Percentiles rank a stretch among this genome's conserved stretches.
Evolutionary conservation across 202 grass and related monocot species (phyloP).

Genomic region (Alloteropsis angusta): DNA sequence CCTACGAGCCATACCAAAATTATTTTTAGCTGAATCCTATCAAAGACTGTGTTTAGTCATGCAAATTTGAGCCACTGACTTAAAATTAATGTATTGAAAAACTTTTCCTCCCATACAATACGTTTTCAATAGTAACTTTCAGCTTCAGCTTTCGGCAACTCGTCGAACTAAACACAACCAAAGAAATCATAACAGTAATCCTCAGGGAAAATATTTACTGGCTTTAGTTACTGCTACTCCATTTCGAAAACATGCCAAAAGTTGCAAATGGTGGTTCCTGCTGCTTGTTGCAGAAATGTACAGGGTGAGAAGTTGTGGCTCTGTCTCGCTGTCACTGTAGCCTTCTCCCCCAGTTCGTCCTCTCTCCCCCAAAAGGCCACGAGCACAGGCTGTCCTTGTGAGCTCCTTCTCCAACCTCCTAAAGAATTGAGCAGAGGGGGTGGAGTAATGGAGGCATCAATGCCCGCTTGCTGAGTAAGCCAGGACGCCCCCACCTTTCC

Average conservation of each 20-base stretch:
- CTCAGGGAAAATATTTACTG: background rate
- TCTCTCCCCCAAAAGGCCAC: background rate
- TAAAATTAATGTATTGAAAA: no score
- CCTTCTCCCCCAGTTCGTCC: background rate
- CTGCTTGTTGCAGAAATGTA: slow-evolving; percentile 16
- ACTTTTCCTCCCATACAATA: no score
- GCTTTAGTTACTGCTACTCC: no score
- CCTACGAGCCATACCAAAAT: background rate
- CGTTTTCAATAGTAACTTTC: no score
- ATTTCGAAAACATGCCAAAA: background rate
- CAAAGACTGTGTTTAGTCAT: no score
- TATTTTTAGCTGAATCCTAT: background rate
- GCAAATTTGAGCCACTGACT: no score
- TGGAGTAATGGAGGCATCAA: slow-evolving; percentile 44
- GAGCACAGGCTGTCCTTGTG: slow-evolving; percentile 33
- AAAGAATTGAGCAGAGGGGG: slow-evolving; percentile 30
- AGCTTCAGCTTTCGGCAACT: no score
- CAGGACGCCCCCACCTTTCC: slow-evolving; percentile 1
- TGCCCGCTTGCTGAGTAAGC: slow-evolving; percentile 35
- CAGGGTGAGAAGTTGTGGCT: slow-evolving; percentile 7
- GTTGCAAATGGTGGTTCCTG: background rate
- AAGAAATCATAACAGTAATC: background rate
- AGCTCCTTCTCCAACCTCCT: slow-evolving; percentile 32
- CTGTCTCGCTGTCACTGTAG: slow-evolving; percentile 2
- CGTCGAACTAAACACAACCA: no score